These are phyloP conservation scores for Mortierella sp. DNA, from an alignment of 371 early-diverging fungal species.

Conservation along the genomic window DNA sequence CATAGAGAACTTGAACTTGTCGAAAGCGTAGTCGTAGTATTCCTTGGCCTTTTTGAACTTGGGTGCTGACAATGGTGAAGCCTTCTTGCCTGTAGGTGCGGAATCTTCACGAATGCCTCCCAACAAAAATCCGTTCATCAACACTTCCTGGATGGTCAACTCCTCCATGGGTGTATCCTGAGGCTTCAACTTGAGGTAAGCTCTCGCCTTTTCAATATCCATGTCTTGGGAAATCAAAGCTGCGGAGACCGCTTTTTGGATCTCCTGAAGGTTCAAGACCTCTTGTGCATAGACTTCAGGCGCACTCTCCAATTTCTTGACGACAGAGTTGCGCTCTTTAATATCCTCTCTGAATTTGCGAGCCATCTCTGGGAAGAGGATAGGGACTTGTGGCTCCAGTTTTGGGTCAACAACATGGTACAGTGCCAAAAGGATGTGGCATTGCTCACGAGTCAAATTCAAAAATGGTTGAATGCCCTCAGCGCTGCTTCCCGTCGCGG, in stretches of 20 bases:
- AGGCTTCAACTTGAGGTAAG: slow-evolving; percentile 55
- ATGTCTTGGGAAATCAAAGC: slow-evolving; percentile 64
- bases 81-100: slow-evolving; percentile 53
- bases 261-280: slow-evolving; percentile 61
- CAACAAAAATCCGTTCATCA: slow-evolving; percentile 66
- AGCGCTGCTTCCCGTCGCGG: not conserved
- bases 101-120: slow-evolving; percentile 69
- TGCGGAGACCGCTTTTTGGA: slow-evolving; percentile 68
- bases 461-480: slow-evolving; percentile 59
- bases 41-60: slow-evolving; percentile 69
- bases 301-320: slow-evolving; percentile 69
- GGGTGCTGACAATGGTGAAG: slow-evolving; percentile 68
- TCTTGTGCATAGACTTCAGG: slow-evolving; percentile 61
- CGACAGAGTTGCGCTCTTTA: slow-evolving; percentile 69
- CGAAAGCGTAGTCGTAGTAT: slow-evolving; percentile 66
- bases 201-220: slow-evolving; percentile 67
- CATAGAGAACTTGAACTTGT: slow-evolving; percentile 65
- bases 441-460: slow-evolving; percentile 68
- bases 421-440: slow-evolving; percentile 66
- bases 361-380: slow-evolving; percentile 69
- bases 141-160: slow-evolving; percentile 62
- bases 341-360: slow-evolving; percentile 66
- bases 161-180: slow-evolving; percentile 26
- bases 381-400: slow-evolving; percentile 67
- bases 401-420: slow-evolving; percentile 73